Percentiles rank a stretch among this genome's conserved stretches.
These are phyloP conservation scores for Lasiodiplodia theobromae DNA, from an alignment of 2,329 filamentous ascomycete genomes.

Conservation along the genomic window DNA sequence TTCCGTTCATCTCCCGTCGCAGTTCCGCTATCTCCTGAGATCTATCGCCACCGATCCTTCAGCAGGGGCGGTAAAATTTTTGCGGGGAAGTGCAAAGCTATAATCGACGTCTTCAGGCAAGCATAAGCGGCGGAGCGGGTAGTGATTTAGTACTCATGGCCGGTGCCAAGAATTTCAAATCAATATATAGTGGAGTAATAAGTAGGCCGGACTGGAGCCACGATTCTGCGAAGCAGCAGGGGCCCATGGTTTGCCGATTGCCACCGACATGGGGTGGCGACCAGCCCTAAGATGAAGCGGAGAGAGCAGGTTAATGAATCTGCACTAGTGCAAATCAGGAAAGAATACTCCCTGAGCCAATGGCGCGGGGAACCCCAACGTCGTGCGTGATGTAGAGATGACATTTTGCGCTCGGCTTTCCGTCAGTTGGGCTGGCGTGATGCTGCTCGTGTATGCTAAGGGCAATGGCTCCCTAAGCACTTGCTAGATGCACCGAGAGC, in stretches of 20 bases:
- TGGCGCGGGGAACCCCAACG: neutral
- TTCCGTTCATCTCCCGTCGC: neutral
- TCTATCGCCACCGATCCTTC: neutral
- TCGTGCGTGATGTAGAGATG: neutral
- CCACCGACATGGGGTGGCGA: slow-evolving; percentile 4
- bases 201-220: slow-evolving; percentile 18
- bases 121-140: neutral
- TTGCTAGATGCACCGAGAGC: neutral
- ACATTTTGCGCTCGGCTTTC: neutral
- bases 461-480: neutral
- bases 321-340: neutral
- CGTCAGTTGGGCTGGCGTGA: neutral
- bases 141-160: neutral
- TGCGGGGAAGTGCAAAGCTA: neutral
- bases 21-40: neutral
- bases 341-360: neutral
- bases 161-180: neutral
- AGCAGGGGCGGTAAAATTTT: neutral
- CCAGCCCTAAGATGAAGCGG: neutral
- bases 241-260: neutral
- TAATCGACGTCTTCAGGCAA: neutral
- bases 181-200: neutral
- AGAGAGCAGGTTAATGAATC: neutral
- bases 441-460: neutral
- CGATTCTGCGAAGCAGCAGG: slow-evolving; percentile 3